These are phyloP conservation scores for Globisporangium paroecandrum DNA, from an alignment of 352 stramenopile species.

Conservation along the genomic window DNA sequence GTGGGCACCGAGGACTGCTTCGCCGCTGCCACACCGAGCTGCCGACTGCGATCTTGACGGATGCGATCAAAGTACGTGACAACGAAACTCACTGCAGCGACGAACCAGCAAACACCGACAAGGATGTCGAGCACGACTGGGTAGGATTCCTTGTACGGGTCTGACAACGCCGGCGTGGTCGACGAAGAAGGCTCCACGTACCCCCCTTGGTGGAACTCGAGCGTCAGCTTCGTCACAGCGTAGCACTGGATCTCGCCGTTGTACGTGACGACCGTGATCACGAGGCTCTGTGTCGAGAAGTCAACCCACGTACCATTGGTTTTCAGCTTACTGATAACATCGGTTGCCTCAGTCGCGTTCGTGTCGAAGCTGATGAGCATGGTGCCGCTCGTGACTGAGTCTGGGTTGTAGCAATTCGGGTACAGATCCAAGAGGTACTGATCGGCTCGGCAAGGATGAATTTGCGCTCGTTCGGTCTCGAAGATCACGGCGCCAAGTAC, in stretches of 20 bases:
- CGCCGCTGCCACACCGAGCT: neutral
- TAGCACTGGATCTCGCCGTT: slow-evolving; percentile 52
- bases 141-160: slow-evolving; percentile 29
- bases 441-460: slow-evolving; percentile 25
- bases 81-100: neutral
- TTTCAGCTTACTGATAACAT: slow-evolving; percentile 27
- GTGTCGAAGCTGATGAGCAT: slow-evolving; percentile 44
- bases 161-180: slow-evolving; percentile 29
- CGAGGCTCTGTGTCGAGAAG: slow-evolving; percentile 33
- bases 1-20: neutral
- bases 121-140: slow-evolving; percentile 31
- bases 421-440: slow-evolving; percentile 39
- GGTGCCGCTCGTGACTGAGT: slow-evolving; percentile 20
- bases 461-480: slow-evolving; percentile 20
- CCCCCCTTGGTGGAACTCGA: slow-evolving; percentile 35
- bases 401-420: slow-evolving; percentile 37
- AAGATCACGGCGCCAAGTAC: slow-evolving; percentile 38
- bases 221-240: slow-evolving; percentile 32
- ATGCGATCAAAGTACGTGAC: neutral
- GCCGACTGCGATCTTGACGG: neutral
- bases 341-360: slow-evolving; percentile 26
- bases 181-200: slow-evolving; percentile 27
- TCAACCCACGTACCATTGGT: slow-evolving; percentile 34
- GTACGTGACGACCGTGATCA: slow-evolving; percentile 48
- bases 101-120: slow-evolving; percentile 30